Percentiles rank a stretch among this genome's conserved stretches.
Evolutionary conservation across 805 yeast species (phyloP).

Genomic region (Spencermartinsiella europaea): DNA sequence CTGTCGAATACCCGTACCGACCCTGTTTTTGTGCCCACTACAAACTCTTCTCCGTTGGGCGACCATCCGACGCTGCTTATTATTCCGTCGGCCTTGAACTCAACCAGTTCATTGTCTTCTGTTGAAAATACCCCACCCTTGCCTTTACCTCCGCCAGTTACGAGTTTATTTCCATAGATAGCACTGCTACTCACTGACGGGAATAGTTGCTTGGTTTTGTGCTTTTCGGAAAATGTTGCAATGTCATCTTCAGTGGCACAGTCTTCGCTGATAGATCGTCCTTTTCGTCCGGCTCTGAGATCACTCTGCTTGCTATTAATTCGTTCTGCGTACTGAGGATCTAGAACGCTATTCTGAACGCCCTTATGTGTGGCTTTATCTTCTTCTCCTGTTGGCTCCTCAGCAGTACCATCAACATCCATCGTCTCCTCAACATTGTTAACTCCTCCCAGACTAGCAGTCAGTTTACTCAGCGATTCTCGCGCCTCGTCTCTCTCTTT

Average conservation of each 20-base stretch:
- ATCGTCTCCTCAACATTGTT: constrained; percentile 5
- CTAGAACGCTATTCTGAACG: neutral
- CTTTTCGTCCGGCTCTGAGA: constrained; percentile 14
- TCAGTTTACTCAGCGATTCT: constrained; percentile 53
- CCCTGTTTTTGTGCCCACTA: constrained; percentile 18
- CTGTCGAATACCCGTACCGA: constrained; percentile 10
- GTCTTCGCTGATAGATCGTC: constrained; percentile 7
- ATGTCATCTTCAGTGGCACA: constrained; percentile 10
- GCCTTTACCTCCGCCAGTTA: constrained; percentile 22
- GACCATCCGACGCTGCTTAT: constrained; percentile 16
- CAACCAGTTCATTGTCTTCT: neutral
- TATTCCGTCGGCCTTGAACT: constrained; percentile 13
- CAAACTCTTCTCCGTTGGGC: constrained; percentile 8
- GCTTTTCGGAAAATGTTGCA: neutral
- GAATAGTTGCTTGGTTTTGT: constrained; percentile 20
- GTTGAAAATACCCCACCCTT: constrained; percentile 16
- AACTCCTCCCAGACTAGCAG: constrained; percentile 21
- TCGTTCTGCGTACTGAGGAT: constrained; percentile 2
- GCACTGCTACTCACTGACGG: constrained; percentile 12
- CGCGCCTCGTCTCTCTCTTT: constrained; percentile 72
- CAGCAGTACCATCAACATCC: constrained; percentile 3
- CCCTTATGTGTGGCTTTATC: constrained; percentile 1
- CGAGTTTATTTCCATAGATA: constrained; percentile 3
- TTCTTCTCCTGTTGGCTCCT: neutral
- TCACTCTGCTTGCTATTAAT: constrained; percentile 10